These are phyloP conservation scores for Starmera dryadoides DNA, from an alignment of 805 yeast genomes.

Conservation along the genomic window DNA sequence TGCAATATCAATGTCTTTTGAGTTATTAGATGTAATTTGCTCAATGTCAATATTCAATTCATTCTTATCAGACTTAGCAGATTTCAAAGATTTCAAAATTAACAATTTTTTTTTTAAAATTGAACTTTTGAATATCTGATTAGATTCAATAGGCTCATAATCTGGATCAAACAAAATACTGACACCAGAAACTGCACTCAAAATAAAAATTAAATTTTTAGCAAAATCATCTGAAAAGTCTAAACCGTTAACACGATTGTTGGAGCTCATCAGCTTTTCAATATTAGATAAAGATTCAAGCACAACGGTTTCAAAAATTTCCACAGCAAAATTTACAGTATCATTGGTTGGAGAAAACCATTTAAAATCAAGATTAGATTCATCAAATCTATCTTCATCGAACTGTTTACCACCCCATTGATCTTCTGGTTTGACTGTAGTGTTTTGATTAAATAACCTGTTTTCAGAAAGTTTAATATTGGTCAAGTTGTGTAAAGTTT, in stretches of 20 bases:
- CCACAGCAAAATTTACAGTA: slow-evolving; percentile 56
- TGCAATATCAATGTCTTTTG: slow-evolving; percentile 19
- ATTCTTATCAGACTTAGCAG: slow-evolving; percentile 24
- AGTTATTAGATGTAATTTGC: slow-evolving; percentile 16
- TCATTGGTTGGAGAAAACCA: slow-evolving; percentile 69
- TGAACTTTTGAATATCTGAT: slow-evolving; percentile 5
- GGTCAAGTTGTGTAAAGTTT: slow-evolving; percentile 55
- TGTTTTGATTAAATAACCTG: slow-evolving; percentile 43
- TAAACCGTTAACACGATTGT: slow-evolving; percentile 17
- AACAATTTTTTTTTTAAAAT: slow-evolving; percentile 20
- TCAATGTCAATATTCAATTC: slow-evolving; percentile 32
- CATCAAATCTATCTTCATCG: slow-evolving; percentile 39
- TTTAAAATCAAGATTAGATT: slow-evolving; percentile 43
- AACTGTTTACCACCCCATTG: slow-evolving; percentile 78
- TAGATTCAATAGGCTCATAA: slow-evolving; percentile 27
- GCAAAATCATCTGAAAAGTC: slow-evolving; percentile 45
- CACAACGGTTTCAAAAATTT: slow-evolving; percentile 44
- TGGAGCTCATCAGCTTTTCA: slow-evolving; percentile 23
- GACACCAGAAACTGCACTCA: slow-evolving; percentile 61
- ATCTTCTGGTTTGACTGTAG: slow-evolving; percentile 27
- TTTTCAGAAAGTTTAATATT: slow-evolving; percentile 52
- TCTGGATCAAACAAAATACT: slow-evolving; percentile 71
- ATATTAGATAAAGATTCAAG: slow-evolving; percentile 36
- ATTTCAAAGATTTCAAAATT: slow-evolving; percentile 29
- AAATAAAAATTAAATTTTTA: slow-evolving; percentile 46